These are phyloP conservation scores for Avena sativa DNA, from an alignment of 176 grass and related monocot genomes.

Conservation along the genomic window DNA sequence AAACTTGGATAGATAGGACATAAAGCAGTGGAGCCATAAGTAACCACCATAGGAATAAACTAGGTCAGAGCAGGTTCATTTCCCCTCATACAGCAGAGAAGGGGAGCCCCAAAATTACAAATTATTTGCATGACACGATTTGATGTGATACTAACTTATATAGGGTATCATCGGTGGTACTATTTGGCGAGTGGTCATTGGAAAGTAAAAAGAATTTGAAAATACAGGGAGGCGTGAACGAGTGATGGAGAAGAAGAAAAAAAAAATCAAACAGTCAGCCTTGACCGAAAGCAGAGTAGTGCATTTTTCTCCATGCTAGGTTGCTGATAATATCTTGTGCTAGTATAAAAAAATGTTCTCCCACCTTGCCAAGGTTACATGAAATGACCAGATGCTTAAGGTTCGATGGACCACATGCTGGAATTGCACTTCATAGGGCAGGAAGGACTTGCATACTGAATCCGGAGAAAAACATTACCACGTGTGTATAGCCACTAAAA, in stretches of 20 bases:
- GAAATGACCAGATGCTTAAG: conserved; percentile 31
- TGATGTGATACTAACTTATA: not conserved
- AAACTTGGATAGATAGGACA: too few relatives aligned
- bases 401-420: conserved; percentile 43
- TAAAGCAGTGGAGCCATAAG: conserved; percentile 10
- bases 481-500: not conserved
- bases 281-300: conserved; percentile 31
- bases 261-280: conserved; percentile 40
- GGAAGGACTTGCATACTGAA: not conserved
- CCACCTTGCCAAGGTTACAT: conserved; percentile 12
- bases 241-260: conserved; percentile 14
- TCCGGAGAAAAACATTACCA: not conserved
- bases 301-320: conserved; percentile 23
- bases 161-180: not conserved
- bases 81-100: conserved; percentile 10
- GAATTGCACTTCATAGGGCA: not conserved
- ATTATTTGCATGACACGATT: not conserved
- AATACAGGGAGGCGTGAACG: conserved; percentile 25
- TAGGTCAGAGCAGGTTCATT: not conserved
- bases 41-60: conserved; percentile 46
- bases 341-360: not conserved
- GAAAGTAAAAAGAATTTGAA: not conserved
- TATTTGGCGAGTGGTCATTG: not conserved
- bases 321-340: not conserved
- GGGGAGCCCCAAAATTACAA: conserved; percentile 12